Base-by-base conservation (phyloP, 371 early-diverging fungal species). In the Rhizopus stolonifer region DNA sequence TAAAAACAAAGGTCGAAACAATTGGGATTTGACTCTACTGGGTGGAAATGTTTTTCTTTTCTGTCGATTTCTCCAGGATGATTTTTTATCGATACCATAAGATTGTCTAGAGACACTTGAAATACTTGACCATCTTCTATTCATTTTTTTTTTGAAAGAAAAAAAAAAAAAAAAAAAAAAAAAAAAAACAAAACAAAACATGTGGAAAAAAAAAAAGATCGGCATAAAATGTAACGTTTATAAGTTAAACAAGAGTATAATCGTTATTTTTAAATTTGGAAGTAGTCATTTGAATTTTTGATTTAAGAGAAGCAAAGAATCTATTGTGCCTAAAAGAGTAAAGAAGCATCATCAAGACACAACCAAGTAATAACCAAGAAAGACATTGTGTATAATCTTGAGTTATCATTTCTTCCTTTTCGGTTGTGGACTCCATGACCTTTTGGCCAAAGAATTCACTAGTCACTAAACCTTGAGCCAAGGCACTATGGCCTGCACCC, bases 401-500 rank as follows among this genome's bases (percentile, higher is more conserved):
- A 1, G 57, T 33, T 5, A 57, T 3, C 1, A 6, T 23, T 42
- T 17, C 9, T 21, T 22, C 43, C n/a, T n/a, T n/a, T n/a, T n/a
- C n/a, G n/a, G n/a, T n/a, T n/a, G n/a, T n/a, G n/a, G n/a, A n/a
- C n/a, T n/a, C n/a, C n/a, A 38, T 14, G 26, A 22, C 31, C 26
- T 57, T 49, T 3, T 54, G n/a, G 13, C 43, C 33, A 26, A 64
- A 64, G 32, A 54, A 48, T 9, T 52, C 52, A 15, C 49, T 53
- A 1, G 61, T 39, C 18, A 38, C 33, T 13, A 70, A 53, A 5
- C 45, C 39, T 3, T 63, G 46, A 21, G 70, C 54, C 5, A 70
- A 63, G 6, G 70, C 58, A 11, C 42, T 53, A 24, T 70, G 70
- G 10, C 70, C 70, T n/a, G 61, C 52, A 31, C 77, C 73, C 13